Conservation (phyloP, 2,329 filamentous ascomycete species). For the Pochonia chlamydosporia region DNA sequence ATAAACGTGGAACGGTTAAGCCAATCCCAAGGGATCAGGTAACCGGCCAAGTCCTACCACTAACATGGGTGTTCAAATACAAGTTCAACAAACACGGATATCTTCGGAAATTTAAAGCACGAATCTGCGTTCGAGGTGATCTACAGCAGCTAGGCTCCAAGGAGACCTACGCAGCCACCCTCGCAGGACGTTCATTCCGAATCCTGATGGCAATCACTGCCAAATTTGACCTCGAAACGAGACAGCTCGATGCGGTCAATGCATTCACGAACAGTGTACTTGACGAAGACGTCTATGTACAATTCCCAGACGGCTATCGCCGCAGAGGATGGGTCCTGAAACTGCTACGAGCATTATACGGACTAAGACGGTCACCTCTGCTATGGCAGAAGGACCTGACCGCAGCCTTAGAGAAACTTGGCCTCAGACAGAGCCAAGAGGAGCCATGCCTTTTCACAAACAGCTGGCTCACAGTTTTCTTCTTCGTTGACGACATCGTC, state of each 20-base stretch:
- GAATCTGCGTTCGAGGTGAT: conserved; percentile 4
- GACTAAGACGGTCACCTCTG: no score
- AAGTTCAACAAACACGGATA: conserved; percentile 8
- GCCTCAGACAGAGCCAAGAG: no score
- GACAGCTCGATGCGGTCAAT: conserved; percentile 8
- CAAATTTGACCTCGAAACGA: conserved; percentile 6
- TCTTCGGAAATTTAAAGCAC: conserved; percentile 4
- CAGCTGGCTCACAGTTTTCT: no score
- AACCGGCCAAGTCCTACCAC: background rate
- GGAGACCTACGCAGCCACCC: conserved; percentile 7
- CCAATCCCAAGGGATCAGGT: background rate
- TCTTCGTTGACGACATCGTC: no score
- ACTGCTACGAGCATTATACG: no score
- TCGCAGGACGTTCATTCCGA: conserved; percentile 4
- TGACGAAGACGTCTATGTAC: conserved; percentile 6
- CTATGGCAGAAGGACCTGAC: no score
- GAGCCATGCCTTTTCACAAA: no score
- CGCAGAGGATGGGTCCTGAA: no score
- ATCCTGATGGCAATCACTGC: no score
- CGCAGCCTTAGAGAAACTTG: no score
- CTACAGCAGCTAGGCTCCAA: conserved; percentile 3
- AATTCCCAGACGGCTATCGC: background rate
- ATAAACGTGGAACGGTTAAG: conserved; percentile 1
- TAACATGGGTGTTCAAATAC: conserved; percentile 9
- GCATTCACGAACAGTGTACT: conserved; percentile 6